phyloP scores from a whole-genome alignment of 495 filamentous ascomycete genomes.

The Neurospora sublineolata region DNA sequence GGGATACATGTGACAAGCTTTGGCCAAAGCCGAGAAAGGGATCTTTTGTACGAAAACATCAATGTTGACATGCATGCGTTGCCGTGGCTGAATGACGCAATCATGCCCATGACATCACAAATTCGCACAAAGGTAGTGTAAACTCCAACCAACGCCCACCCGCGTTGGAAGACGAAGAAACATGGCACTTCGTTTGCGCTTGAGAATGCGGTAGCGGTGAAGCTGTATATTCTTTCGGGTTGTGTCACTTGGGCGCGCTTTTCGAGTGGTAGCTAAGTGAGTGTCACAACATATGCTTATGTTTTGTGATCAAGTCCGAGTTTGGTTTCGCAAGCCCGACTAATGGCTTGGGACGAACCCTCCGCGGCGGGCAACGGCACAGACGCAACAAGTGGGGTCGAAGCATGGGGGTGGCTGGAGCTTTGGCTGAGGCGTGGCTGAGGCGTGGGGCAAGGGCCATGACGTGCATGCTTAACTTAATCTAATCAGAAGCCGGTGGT shows the following conservation, averaged over 20 bases:
- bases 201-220: background rate
- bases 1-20: background rate
- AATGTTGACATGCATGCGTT: background rate
- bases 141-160: too few relatives aligned
- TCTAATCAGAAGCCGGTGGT: background rate
- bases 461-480: background rate
- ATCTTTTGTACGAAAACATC: background rate
- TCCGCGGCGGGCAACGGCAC: background rate
- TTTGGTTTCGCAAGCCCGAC: background rate
- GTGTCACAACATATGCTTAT: background rate
- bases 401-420: background rate
- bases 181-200: background rate
- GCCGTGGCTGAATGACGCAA: background rate
- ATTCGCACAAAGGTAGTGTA: too few relatives aligned
- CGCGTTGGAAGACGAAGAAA: background rate
- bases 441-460: background rate
- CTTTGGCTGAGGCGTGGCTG: background rate
- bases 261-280: background rate
- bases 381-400: background rate
- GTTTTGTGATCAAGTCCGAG: background rate
- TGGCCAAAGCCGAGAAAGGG: background rate
- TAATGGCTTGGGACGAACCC: background rate
- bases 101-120: background rate
- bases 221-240: background rate
- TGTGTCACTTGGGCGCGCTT: background rate